Conservation (phyloP, 1,284 basidiomycete species). For the Porogramme epimiltina region DNA sequence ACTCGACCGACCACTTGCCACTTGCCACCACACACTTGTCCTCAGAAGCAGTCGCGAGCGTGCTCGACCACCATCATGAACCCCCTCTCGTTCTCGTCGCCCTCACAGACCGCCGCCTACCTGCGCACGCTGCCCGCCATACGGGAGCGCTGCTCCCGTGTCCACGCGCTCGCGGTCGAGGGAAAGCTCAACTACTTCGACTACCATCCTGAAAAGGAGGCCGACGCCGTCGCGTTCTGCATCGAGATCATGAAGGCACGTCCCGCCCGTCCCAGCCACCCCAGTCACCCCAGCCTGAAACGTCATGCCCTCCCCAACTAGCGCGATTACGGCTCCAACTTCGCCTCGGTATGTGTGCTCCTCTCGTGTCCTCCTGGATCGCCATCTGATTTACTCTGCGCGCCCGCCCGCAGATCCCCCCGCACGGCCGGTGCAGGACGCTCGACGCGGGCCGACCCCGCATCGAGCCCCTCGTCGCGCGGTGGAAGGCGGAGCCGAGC, state of each 20-base stretch:
- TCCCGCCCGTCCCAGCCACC: background rate
- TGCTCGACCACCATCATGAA: slow-evolving; percentile 7
- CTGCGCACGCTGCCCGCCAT: slow-evolving; percentile 88
- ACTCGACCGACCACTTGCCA: no score
- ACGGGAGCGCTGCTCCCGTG: slow-evolving; percentile 79
- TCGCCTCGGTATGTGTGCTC: slow-evolving; percentile 51
- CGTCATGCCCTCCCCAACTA: slow-evolving; percentile 30
- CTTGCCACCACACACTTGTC: no score
- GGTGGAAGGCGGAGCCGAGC: slow-evolving; percentile 52
- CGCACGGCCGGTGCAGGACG: slow-evolving; percentile 92
- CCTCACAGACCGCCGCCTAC: slow-evolving; percentile 60
- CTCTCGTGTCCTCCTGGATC: background rate
- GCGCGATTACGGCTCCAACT: slow-evolving; percentile 83
- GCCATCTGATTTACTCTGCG: background rate
- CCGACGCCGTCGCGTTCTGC: slow-evolving; percentile 80
- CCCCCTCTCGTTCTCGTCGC: slow-evolving; percentile 18
- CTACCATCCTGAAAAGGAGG: slow-evolving; percentile 79
- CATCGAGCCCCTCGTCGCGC: slow-evolving; percentile 57
- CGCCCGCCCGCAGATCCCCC: slow-evolving; percentile 63
- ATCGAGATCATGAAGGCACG: slow-evolving; percentile 76
- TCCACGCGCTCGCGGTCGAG: slow-evolving; percentile 75
- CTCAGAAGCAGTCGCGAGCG: no score
- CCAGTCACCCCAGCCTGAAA: background rate
- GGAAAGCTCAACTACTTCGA: slow-evolving; percentile 85
- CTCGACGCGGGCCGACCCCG: slow-evolving; percentile 72